A percentile compares a stretch with the other conserved stretches of the same genome.
phyloP scores from a whole-genome alignment of 495 filamentous ascomycete species.

The Baudoinia panamericana region DNA sequence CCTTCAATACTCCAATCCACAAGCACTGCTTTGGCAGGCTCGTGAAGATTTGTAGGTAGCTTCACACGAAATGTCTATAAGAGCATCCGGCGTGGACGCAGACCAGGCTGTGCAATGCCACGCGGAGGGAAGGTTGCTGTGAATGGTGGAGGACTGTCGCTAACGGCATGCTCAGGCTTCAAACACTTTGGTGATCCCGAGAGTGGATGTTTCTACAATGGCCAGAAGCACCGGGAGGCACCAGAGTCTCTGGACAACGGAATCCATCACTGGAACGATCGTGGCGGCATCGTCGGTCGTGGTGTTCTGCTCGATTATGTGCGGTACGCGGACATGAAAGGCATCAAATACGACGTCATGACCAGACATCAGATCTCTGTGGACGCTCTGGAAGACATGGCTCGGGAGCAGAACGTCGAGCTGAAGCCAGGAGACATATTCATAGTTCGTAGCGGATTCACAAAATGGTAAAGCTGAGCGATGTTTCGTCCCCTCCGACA shows the following conservation, averaged over 20 bases:
- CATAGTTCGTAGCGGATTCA: constrained; percentile 53
- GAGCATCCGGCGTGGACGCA: too few relatives aligned
- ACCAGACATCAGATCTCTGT: constrained; percentile 47
- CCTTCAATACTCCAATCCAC: constrained; percentile 8
- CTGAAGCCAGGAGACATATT: constrained; percentile 54
- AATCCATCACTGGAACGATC: constrained; percentile 37
- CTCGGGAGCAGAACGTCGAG: constrained; percentile 42
- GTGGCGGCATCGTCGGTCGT: constrained; percentile 42
- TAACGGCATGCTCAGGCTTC: too few relatives aligned
- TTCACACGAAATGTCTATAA: too few relatives aligned
- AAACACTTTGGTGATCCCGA: constrained; percentile 15
- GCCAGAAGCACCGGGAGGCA: constrained; percentile 10
- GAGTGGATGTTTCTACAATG: constrained; percentile 11
- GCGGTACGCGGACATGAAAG: constrained; percentile 34
- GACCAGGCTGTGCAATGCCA: too few relatives aligned
- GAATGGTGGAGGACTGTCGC: too few relatives aligned
- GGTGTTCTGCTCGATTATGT: constrained; percentile 48
- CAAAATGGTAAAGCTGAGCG: too few relatives aligned
- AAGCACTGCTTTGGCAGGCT: constrained; percentile 13
- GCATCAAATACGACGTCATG: constrained; percentile 43
- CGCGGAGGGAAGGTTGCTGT: too few relatives aligned
- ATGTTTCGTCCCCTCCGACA: too few relatives aligned
- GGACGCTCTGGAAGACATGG: constrained; percentile 45
- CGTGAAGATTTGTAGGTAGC: too few relatives aligned
- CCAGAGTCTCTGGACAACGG: constrained; percentile 22